Evolutionary conservation across 2,329 filamentous ascomycete genomes (phyloP), one percentile per base, ranked within the genome.

Genomic region (Monosporascus sp.): DNA sequence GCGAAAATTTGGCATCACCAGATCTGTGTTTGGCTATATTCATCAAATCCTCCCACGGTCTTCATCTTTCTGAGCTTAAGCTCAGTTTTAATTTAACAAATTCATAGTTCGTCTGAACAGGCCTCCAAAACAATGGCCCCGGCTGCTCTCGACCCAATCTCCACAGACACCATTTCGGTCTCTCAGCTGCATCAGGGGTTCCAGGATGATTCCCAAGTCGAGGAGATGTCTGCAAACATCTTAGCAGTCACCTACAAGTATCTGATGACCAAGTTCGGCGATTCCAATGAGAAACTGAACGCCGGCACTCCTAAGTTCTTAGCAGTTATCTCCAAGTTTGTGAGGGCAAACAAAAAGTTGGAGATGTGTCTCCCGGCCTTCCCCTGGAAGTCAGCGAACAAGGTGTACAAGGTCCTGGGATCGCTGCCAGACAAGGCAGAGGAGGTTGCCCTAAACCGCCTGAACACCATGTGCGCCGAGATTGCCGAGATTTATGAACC

Each of bases 351-450:
- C 4, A 31, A 46, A 24, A 46, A 5, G 17, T 3, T 46, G n/a
- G 11, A 46, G 22, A 46, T 46, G 43, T 46, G 43, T 35, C 70
- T 83, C 0, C 81, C 81, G 0, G 80, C 79, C 0, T 84, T 83
- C 46, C 81, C 81, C 0, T 83, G 80, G 71, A 84, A 84, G 58
- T 81, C 77, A 0, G 75, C 79, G 18, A 83, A 83, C 57, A 71
- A 68, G 0, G 60, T 63, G 1, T 67, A 73, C 47, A 85, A 85
- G 51, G 77, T 81, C 0, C 62, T 83, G 17, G 79, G 80, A 0
- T 61, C 59, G 5, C 67, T 81, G 1, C 79, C 80, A 0, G 80
- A 82, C 50, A 74, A 72, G 57, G 78, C 72, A 0, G 79, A 82
- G 46, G 77, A 80, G 54, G 60, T 81, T 49, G 75, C 78, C 0